phyloP scores from a whole-genome alignment of 192 early-diverging fungal genomes.

The Coemansia sp. region DNA sequence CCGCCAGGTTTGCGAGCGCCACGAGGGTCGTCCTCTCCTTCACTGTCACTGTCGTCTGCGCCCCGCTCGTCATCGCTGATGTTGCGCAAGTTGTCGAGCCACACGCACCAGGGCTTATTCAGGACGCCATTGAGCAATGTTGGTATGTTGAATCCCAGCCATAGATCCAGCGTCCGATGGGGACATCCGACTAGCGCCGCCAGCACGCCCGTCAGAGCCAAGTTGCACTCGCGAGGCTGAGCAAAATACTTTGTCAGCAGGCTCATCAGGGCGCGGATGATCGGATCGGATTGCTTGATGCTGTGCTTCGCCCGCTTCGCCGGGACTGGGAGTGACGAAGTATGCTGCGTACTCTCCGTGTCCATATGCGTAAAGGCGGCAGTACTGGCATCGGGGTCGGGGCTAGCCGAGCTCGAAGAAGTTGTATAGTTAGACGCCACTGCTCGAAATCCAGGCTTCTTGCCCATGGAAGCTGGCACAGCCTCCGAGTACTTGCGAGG shows the following conservation, averaged over 20 bases:
- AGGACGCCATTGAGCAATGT: slow-evolving; percentile 45
- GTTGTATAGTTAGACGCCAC: neutral
- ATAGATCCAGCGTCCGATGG: slow-evolving; percentile 66
- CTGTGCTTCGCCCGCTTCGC: slow-evolving; percentile 35
- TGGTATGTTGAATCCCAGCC: slow-evolving; percentile 65
- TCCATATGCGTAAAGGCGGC: neutral
- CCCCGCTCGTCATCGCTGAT: slow-evolving; percentile 32
- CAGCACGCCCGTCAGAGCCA: slow-evolving; percentile 90
- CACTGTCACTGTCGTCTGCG: slow-evolving; percentile 33
- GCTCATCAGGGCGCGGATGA: slow-evolving; percentile 68
- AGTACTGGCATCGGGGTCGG: neutral
- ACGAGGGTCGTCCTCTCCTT: slow-evolving; percentile 44
- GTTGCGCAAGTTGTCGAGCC: slow-evolving; percentile 55
- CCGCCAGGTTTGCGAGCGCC: slow-evolving; percentile 22
- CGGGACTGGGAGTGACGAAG: neutral
- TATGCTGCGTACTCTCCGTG: neutral
- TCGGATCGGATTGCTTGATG: slow-evolving; percentile 62
- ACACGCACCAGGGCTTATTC: slow-evolving; percentile 47
- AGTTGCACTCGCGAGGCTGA: slow-evolving; percentile 85
- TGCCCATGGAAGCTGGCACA: slow-evolving; percentile 3
- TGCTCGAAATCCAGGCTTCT: neutral
- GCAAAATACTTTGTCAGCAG: slow-evolving; percentile 80
- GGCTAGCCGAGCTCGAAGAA: neutral
- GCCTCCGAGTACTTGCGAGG: slow-evolving; percentile 58
- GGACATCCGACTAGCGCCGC: slow-evolving; percentile 81